Percentiles rank a stretch among this genome's conserved stretches.
These are phyloP conservation scores for Candida quercuum DNA, from an alignment of 805 yeast species.

Conservation along the genomic window DNA sequence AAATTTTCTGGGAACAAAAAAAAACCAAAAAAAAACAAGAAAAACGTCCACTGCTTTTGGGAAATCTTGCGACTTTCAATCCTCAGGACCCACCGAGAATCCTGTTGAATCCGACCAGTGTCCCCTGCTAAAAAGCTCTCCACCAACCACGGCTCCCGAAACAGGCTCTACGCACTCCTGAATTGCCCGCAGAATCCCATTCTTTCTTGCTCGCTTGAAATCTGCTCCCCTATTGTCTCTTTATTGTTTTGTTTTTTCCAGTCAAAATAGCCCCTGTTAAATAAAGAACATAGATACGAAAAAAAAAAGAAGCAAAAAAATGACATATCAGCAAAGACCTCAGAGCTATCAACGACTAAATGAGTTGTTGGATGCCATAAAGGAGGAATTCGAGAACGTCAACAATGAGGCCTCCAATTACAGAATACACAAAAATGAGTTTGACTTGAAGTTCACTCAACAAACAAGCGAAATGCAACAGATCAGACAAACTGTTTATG, in stretches of 20 bases:
- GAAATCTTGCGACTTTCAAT: neutral
- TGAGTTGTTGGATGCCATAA: constrained; percentile 87
- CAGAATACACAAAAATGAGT: constrained; percentile 88
- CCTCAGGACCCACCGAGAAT: too few relatives aligned
- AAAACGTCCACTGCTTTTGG: neutral
- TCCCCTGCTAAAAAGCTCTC: neutral
- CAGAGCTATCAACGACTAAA: constrained; percentile 38
- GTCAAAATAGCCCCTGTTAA: neutral
- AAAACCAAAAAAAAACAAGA: neutral
- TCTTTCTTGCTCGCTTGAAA: neutral
- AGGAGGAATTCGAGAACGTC: constrained; percentile 83
- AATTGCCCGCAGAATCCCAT: neutral
- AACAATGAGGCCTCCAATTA: constrained; percentile 80
- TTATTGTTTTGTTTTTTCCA: too few relatives aligned
- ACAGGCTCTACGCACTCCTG: too few relatives aligned
- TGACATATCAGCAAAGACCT: constrained; percentile 27
- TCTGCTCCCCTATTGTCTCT: neutral
- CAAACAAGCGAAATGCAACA: constrained; percentile 92
- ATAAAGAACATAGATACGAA: neutral
- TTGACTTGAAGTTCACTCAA: constrained; percentile 83
- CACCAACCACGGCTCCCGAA: too few relatives aligned
- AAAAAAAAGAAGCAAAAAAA: constrained; percentile 1
- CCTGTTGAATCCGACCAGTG: neutral
- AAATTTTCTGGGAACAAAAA: neutral
- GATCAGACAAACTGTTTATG: constrained; percentile 89